Base-by-base conservation (phyloP, 2,329 filamentous ascomycete genomes). In the Trichoderma sp. region DNA sequence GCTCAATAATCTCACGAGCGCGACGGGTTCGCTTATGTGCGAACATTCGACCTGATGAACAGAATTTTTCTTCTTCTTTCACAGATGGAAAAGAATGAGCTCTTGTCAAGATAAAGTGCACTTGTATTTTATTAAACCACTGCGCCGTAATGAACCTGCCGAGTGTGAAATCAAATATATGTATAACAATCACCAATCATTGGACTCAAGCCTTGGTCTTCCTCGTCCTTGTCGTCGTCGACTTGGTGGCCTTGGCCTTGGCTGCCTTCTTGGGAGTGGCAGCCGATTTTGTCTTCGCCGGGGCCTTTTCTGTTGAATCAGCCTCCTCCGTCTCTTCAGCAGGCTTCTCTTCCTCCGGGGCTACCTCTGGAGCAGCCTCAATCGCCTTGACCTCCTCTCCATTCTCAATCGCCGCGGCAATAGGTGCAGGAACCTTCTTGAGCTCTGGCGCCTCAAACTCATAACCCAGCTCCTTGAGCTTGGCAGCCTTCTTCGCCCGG, bases 381-480 rank as follows among this genome's bases (percentile, higher is more conserved):
- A 83, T 81, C 4, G 79, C 76, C 68, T 80, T 79, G 70, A 74
- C 72, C 66, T 80, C 78, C 20, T 79, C 78, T 13, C 75, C 80
- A 34, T 78, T 79, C 77, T 82, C 81, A 39, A 83, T 75, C 30
- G 80, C 78, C 47, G 80, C 79, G n/a, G 47, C 20, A 20, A 12
- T 23, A 13, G 84, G 83, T 28, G 82, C 77, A 13, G 85, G 82
- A 2, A 83, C 79, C 9, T 79, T 79, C 85, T 93, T 97, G 75
- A 97, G 82, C 75, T 86, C 83, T 0, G 94, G 93, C 26, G 89
- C 87, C 66, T 93, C 88, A 78, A 94, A 95, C 73, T 96, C 91
- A 81, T 99, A 98, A 11, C 92, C 95, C 72, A 97, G 82, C 55
- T 87, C 90, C 86, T 93, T 91, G 75, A 98, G 84, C 83, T 93